Percentiles rank a stretch among this genome's conserved stretches.
Evolutionary conservation across 2,329 filamentous ascomycete species (phyloP).

Genomic region (Raffaelea albimanens): DNA sequence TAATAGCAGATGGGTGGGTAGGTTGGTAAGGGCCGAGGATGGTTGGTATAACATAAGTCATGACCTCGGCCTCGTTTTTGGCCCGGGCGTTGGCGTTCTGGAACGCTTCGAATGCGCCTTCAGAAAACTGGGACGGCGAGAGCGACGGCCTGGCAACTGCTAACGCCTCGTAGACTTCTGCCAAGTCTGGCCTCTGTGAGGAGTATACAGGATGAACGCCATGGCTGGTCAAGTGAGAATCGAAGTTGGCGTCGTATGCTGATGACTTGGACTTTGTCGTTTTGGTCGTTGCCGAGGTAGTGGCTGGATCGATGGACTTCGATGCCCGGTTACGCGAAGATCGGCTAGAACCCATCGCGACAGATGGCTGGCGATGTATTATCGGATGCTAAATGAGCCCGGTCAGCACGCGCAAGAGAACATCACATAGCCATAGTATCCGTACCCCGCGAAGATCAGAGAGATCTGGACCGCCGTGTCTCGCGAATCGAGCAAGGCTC

Average conservation of each 20-base stretch:
- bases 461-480: slow-evolving; percentile 17
- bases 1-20: no score
- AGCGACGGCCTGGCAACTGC: slow-evolving; percentile 22
- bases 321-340: no score
- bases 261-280: slow-evolving; percentile 18
- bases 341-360: neutral
- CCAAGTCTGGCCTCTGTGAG: slow-evolving; percentile 21
- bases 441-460: slow-evolving; percentile 16
- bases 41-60: slow-evolving; percentile 21
- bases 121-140: slow-evolving; percentile 24
- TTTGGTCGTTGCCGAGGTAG: slow-evolving; percentile 6
- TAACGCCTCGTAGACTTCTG: slow-evolving; percentile 20
- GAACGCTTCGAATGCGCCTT: slow-evolving; percentile 21
- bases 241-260: slow-evolving; percentile 24
- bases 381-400: no score
- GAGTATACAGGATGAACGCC: slow-evolving; percentile 19
- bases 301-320: slow-evolving; percentile 10
- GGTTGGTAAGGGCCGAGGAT: slow-evolving; percentile 19
- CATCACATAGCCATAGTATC: no score
- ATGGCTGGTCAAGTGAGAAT: slow-evolving; percentile 26
- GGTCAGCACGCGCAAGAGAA: no score
- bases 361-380: neutral
- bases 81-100: slow-evolving; percentile 16
- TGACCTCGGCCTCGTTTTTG: slow-evolving; percentile 24
- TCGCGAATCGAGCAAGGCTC: no score